Evolutionary conservation across 1,284 basidiomycete genomes (phyloP), one percentile per base, ranked within the genome.

Genomic region (Waitea zeae): DNA sequence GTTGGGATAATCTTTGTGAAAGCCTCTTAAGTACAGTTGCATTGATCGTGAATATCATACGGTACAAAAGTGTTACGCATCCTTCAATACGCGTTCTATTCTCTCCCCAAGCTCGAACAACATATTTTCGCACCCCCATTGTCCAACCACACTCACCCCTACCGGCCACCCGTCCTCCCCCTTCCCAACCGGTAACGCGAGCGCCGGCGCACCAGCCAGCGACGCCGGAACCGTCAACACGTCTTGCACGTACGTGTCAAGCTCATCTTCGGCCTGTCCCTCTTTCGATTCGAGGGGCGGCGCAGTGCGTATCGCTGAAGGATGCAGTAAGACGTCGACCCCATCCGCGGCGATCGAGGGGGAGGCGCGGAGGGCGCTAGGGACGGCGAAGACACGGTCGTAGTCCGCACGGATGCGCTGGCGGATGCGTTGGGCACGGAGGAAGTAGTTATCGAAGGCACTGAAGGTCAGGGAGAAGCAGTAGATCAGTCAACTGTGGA

Each of bases 361-460:
- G 19, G 17, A 29, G n/a, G 19, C 45, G 11, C 14, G 36, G 24
- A 67, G 59, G 2, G 64, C 59, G 42, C 70, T 69, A 1, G 63
- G 58, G 1, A 65, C 51, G 1, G 64, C 57, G 51, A 96, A 87
- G 15, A 78, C 67, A 0, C 49, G 45, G 43, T 81, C 61, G 44
- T 90, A 93, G 46, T 96, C 90, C 3, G 64, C 46, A 41, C 71
- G 67, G 35, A 98, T 58, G 5, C 67, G 54, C 29, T 67, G 63
- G 1, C 93, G 72, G 14, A 96, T 67, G 13, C 74, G 65, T 40
- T 90, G 80, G 0, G 95, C 90, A 56, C 93, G 84, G 3, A 97
- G 64, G 51, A 90, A 97, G 52, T 93, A 96, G 50, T 95, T 96
- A 56, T 97, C 83, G 50, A 92, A 95, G 12, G 88, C 89, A 42